Conservation (phyloP, 352 stramenopile species). For the Phytophthora ramorum region DNA sequence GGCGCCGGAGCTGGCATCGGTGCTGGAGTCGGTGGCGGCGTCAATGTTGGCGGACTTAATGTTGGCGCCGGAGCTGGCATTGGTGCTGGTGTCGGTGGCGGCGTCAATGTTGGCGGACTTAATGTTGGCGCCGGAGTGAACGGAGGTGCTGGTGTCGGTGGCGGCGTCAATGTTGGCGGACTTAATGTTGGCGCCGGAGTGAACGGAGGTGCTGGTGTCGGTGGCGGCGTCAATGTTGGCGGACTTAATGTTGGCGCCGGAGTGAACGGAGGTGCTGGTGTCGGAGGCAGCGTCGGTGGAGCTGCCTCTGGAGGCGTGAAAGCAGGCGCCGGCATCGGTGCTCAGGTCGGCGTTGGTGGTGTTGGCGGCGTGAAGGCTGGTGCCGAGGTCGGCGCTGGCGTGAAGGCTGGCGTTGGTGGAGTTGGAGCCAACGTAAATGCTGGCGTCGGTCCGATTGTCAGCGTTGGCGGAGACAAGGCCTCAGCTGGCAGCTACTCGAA, state of each 20-base stretch:
- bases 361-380: slow-evolving; percentile 5
- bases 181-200: no score
- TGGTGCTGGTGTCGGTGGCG: no score
- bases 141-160: no score
- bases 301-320: background rate
- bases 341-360: background rate
- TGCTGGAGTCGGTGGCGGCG: background rate
- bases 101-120: no score
- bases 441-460: background rate
- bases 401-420: background rate
- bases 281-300: background rate
- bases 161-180: no score
- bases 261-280: no score
- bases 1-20: background rate
- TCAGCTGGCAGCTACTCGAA: background rate
- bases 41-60: background rate
- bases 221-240: background rate
- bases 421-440: background rate
- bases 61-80: background rate
- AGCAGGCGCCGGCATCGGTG: background rate
- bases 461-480: background rate
- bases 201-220: no score
- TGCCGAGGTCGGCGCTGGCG: background rate
- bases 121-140: no score
- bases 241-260: background rate